Base-by-base conservation (phyloP, 2,329 filamentous ascomycete genomes). In the Didymella segeticola region DNA sequence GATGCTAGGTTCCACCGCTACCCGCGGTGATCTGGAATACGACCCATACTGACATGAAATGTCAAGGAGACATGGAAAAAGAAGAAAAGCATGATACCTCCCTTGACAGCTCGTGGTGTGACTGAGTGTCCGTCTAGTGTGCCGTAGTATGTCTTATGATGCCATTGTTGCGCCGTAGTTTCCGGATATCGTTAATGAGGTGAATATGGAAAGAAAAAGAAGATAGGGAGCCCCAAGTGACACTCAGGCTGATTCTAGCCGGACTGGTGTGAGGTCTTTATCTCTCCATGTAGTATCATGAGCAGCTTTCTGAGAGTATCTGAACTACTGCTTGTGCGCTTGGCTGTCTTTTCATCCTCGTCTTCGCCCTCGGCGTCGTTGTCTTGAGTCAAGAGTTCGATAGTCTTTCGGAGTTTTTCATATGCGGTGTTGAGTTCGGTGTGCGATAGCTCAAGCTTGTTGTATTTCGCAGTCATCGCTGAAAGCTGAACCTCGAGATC, bases 401-500 rank as follows among this genome's bases (percentile, higher is more conserved):
- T 72, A 8, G 70, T 75, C 58, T 69, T 73, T n/a, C 70, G 66
- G 7, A 77, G 68, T 62, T 76, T 76, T 15, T 77, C 73, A 56
- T 76, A 76, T 29, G 73, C 70, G 11, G 62, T 63, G 31, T 65
- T 71, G 20, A 77, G 71, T 45, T 77, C 73, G 0, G 62, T 72
- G 64, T 86, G 85, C 4, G 83, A 83, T 45, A 79, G 77, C 57
- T 80, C 79, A 47, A 87, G 79, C 27, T 78, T 77, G 53, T 80
- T 81, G 68, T 86, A 83, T 61, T 81, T 82, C 20, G 82, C 79
- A 57, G 81, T 80, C 43, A 84, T 74, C 15, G 82, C 79, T 39
- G 72, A 72, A 26, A 88, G 79, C 43, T 85, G 79, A 29, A 77
- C 68, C 68, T 88, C 85, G 17, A 88, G 80, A 61, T 88, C 85